phyloP scores from a whole-genome alignment of 768 basidiomycete species.

The Tricholoma flavovirens region DNA sequence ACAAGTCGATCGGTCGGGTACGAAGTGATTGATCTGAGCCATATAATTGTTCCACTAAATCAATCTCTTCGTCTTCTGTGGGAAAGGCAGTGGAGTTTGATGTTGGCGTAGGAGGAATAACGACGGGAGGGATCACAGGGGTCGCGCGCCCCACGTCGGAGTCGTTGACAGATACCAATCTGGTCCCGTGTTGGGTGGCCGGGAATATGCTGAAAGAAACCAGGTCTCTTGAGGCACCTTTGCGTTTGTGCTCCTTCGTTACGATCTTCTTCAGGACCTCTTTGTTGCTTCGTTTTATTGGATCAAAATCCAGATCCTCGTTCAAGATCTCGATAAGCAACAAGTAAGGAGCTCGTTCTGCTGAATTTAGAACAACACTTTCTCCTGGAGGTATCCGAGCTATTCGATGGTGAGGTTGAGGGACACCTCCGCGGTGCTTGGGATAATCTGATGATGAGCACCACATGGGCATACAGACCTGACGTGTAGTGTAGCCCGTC shows the following conservation, averaged over 20 bases:
- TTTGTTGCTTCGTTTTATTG: slow-evolving; percentile 73
- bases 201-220: slow-evolving; percentile 33
- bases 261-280: slow-evolving; percentile 79
- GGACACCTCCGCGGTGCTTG: slow-evolving; percentile 30
- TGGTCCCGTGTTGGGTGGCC: slow-evolving; percentile 16
- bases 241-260: slow-evolving; percentile 54
- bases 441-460: slow-evolving; percentile 66
- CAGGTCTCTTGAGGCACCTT: slow-evolving; percentile 53
- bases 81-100: slow-evolving; percentile 17
- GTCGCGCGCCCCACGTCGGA: slow-evolving; percentile 25
- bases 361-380: slow-evolving; percentile 96
- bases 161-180: slow-evolving; percentile 19
- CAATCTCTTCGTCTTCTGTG: slow-evolving; percentile 80
- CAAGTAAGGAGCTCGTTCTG: slow-evolving; percentile 91
- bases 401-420: slow-evolving; percentile 82
- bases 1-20: slow-evolving; percentile 66
- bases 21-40: slow-evolving; percentile 72
- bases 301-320: slow-evolving; percentile 91
- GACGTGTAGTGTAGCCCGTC: background rate
- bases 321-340: slow-evolving; percentile 87
- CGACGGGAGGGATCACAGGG: slow-evolving; percentile 19
- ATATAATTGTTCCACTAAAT: slow-evolving; percentile 94
- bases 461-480: slow-evolving; percentile 91
- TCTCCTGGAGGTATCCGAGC: slow-evolving; percentile 97
- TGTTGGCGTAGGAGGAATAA: slow-evolving; percentile 18